Evolutionary conservation across 1,284 basidiomycete genomes (phyloP).

Genomic region (Ustilago cynodontis): DNA sequence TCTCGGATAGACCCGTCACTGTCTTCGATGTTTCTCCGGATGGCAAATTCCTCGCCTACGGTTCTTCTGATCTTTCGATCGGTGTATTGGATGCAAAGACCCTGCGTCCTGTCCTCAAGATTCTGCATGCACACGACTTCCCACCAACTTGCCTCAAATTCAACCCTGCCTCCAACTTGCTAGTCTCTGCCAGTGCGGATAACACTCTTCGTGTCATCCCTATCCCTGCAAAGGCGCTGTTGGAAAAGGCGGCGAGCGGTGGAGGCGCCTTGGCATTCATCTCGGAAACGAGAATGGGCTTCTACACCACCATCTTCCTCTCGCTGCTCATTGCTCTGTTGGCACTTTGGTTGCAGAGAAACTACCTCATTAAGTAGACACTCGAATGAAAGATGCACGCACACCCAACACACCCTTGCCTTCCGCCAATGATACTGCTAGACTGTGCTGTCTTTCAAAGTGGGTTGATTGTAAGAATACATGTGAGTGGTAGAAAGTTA

Average conservation of each 20-base stretch:
- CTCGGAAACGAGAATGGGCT: constrained; percentile 47
- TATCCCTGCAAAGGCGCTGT: constrained; percentile 67
- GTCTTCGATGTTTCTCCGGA: constrained; percentile 72
- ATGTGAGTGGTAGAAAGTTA: constrained; percentile 6
- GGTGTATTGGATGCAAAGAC: constrained; percentile 85
- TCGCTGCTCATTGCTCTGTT: constrained; percentile 39
- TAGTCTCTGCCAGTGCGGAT: constrained; percentile 93
- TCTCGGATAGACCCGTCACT: constrained; percentile 65
- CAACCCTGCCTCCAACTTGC: constrained; percentile 82
- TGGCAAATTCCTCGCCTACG: constrained; percentile 85
- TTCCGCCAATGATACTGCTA: neutral
- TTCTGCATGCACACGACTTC: constrained; percentile 94
- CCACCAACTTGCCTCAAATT: constrained; percentile 90
- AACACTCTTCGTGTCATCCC: constrained; percentile 83
- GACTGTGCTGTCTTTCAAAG: neutral
- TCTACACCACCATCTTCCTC: constrained; percentile 50
- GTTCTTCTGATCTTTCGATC: constrained; percentile 87
- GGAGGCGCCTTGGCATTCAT: constrained; percentile 41
- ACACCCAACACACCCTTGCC: neutral
- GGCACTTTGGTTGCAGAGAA: constrained; percentile 37
- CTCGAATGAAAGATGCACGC: neutral
- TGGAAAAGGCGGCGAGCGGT: constrained; percentile 18
- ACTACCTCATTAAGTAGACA: constrained; percentile 31
- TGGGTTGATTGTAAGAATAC: constrained; percentile 18
- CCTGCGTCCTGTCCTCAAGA: constrained; percentile 82